Percentiles rank a stretch among this genome's conserved stretches.
Evolutionary conservation across 441 rosid species (phyloP).

Genomic region (Erodium moschatum): DNA sequence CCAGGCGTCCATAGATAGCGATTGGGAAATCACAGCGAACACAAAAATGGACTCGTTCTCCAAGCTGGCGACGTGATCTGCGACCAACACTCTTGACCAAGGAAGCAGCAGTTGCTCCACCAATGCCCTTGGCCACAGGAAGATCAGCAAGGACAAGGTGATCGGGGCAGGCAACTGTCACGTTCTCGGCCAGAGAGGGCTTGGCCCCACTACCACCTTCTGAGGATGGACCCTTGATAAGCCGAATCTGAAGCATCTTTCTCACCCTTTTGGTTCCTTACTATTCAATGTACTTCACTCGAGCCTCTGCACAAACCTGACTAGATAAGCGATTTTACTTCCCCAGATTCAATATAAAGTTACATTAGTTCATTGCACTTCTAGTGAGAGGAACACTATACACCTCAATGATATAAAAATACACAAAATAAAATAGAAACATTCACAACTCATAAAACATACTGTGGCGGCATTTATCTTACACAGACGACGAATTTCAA

Average conservation of each 20-base stretch:
- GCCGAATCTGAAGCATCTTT: constrained; percentile 72
- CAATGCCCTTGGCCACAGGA: constrained; percentile 91
- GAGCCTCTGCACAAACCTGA: background rate
- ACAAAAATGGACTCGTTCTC: constrained; percentile 92
- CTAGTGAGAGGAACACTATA: background rate
- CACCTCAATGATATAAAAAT: background rate
- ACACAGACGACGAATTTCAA: background rate
- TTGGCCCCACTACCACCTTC: constrained; percentile 41
- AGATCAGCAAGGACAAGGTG: constrained; percentile 94
- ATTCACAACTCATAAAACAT: background rate
- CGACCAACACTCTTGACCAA: constrained; percentile 63
- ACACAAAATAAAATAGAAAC: background rate
- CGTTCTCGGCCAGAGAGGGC: constrained; percentile 54
- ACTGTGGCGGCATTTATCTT: background rate
- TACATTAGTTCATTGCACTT: background rate
- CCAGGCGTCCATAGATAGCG: constrained; percentile 92
- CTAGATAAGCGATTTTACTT: background rate
- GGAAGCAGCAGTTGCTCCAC: constrained; percentile 56
- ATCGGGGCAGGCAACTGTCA: constrained; percentile 89
- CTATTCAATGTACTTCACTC: background rate
- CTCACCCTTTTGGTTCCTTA: background rate
- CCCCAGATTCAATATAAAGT: background rate
- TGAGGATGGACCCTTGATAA: constrained; percentile 47
- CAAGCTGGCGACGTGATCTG: constrained; percentile 82
- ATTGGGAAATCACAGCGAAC: constrained; percentile 93